These are phyloP conservation scores for Didymellaceae sp. DNA, from an alignment of 2,329 filamentous ascomycete genomes.

Conservation along the genomic window DNA sequence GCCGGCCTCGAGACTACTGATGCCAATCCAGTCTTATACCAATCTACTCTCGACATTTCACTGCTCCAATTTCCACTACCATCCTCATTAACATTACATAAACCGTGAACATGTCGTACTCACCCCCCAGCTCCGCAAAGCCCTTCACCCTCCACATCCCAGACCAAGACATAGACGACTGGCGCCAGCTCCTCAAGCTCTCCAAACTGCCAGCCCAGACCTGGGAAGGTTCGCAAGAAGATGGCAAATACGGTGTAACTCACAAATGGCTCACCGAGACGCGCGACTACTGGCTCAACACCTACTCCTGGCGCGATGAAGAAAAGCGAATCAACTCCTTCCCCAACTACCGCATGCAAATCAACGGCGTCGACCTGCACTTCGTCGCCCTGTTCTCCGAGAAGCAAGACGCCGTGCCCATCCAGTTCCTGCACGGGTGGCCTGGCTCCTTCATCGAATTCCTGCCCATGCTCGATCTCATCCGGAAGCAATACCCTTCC, in stretches of 20 bases:
- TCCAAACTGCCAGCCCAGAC: conserved; percentile 42
- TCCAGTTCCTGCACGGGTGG: conserved; percentile 65
- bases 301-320: conserved; percentile 46
- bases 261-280: conserved; percentile 44
- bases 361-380: conserved; percentile 58
- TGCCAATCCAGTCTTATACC: neutral
- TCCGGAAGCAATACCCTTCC: conserved; percentile 56
- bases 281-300: conserved; percentile 49
- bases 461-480: conserved; percentile 56
- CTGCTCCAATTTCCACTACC: neutral
- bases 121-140: conserved; percentile 37
- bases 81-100: neutral
- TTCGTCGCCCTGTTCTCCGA: conserved; percentile 64
- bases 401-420: conserved; percentile 59
- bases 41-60: neutral
- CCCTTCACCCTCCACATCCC: conserved; percentile 44
- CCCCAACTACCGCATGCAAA: conserved; percentile 57
- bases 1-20: neutral
- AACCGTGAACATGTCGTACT: conserved; percentile 38
- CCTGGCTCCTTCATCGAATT: conserved; percentile 65
- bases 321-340: conserved; percentile 59
- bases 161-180: conserved; percentile 43
- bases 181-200: conserved; percentile 46
- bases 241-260: conserved; percentile 38
- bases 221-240: conserved; percentile 39